Evolutionary conservation across 495 filamentous ascomycete genomes (phyloP), one percentile per base, ranked within the genome.

Genomic region (Lasiosphaeria hispida): DNA sequence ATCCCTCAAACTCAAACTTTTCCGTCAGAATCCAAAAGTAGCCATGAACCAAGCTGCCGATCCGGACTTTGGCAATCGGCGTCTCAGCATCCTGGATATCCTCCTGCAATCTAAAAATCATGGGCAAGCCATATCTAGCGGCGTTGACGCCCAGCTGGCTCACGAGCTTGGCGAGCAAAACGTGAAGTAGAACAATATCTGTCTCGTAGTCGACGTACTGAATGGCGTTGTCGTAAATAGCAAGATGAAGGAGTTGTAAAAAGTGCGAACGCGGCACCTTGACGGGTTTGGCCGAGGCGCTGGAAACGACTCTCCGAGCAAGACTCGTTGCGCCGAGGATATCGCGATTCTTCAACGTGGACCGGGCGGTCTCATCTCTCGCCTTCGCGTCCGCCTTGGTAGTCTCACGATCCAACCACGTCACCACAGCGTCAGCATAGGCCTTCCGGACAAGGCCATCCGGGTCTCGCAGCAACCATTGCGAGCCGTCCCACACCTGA

Each of bases 401-500:
- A 35, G 90, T 90, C 71, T 97, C 92, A 13, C 87, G 76, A 48
- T 86, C 80, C 43, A 96, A 73, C 91, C 92, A 97, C 7, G 87
- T 87, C 19, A 88, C 68, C 9, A 97, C 72, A 9, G 91, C 88
- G 69, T 96, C 88, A 7, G 82, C 84, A 65, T 96, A 97, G 1
- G 91, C 89, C 64, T 85, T 85, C 45, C 91, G 82, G 42, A 96
- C 92, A 17, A 84, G 78, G 15, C 80, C 81, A 62, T 91, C 85
- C 10, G 83, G 77, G 65, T 96, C 92, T 14, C 88, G 82, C 17
- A 96, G 74, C 44, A 97, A 81, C 85, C 89, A 94, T 53, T 96
- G 90, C 0, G 92, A 95, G 10, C 90, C 90, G 70, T 96, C 90
- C 92, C 92, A 97, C 0, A 90, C 86, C 38, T 87, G 79, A 37